These are phyloP conservation scores for Oropetium thomaeum DNA, from an alignment of 176 grass and related monocot genomes.

Conservation along the genomic window DNA sequence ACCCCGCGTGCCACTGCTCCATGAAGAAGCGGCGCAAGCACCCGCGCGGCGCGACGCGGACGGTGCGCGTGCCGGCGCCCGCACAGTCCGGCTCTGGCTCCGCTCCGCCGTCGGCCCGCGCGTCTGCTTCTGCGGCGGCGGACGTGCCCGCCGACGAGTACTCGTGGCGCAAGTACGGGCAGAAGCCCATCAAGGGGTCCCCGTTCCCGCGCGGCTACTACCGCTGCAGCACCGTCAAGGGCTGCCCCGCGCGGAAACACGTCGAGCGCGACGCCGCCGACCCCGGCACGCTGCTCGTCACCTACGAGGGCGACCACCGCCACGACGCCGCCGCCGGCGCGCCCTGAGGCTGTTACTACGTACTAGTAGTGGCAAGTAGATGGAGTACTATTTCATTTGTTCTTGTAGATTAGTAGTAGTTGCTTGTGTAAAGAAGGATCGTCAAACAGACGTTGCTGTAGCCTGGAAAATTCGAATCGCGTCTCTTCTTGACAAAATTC, in stretches of 20 bases:
- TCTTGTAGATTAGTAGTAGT: background rate
- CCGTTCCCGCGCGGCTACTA: slow-evolving; percentile 85
- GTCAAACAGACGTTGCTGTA: background rate
- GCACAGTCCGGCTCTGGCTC: too few species aligned
- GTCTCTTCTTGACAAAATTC: too few species aligned
- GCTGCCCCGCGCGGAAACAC: slow-evolving; percentile 81
- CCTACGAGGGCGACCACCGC: slow-evolving; percentile 75
- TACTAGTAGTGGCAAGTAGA: background rate
- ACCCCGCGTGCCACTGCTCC: slow-evolving; percentile 69
- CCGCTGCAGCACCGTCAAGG: slow-evolving; percentile 65
- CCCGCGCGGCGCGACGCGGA: slow-evolving; percentile 21
- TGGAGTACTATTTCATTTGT: background rate
- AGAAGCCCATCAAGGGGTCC: slow-evolving; percentile 94
- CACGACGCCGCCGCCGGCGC: slow-evolving; percentile 20
- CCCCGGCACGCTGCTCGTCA: slow-evolving; percentile 68
- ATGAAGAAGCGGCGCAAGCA: slow-evolving; percentile 52
- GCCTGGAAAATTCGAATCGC: too few species aligned
- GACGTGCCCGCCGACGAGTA: slow-evolving; percentile 71
- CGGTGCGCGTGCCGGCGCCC: slow-evolving; percentile 48
- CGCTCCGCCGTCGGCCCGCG: background rate
- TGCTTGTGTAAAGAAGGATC: slow-evolving; percentile 21
- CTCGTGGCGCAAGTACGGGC: slow-evolving; percentile 92
- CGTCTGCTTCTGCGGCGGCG: background rate
- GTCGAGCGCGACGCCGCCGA: slow-evolving; percentile 82
- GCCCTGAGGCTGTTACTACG: background rate